Evolutionary conservation across 805 yeast species (phyloP).

Genomic region (Ogataea allantospora): DNA sequence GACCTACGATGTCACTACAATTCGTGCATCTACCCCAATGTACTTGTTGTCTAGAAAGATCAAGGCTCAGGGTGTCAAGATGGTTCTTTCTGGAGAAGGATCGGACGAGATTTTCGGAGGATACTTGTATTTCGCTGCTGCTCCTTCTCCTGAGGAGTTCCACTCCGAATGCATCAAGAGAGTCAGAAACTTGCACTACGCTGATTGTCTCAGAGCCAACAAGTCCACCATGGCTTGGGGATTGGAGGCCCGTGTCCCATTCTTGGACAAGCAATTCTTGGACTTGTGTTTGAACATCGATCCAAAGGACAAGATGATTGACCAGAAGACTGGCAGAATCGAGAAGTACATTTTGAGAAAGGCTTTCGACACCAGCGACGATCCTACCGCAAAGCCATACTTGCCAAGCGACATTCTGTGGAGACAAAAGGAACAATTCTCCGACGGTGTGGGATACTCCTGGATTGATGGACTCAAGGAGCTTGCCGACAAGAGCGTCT

Average conservation of each 20-base stretch:
- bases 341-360: slow-evolving; percentile 96
- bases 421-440: slow-evolving; percentile 99
- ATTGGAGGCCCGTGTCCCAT: slow-evolving; percentile 98
- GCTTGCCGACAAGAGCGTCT: slow-evolving; percentile 78
- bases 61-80: slow-evolving; percentile 99
- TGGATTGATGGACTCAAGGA: slow-evolving; percentile 99
- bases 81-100: slow-evolving; percentile 99
- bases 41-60: slow-evolving; percentile 92
- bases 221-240: slow-evolving; percentile 99
- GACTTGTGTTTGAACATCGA: slow-evolving; percentile 91
- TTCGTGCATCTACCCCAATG: slow-evolving; percentile 99
- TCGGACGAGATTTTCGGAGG: slow-evolving; percentile 99
- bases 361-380: slow-evolving; percentile 93
- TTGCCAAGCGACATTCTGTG: slow-evolving; percentile 95
- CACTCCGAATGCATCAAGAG: slow-evolving; percentile 93
- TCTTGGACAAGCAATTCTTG: slow-evolving; percentile 91
- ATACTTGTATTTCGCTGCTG: slow-evolving; percentile 93
- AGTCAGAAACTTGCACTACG: slow-evolving; percentile 94
- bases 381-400: slow-evolving; percentile 75
- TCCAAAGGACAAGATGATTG: slow-evolving; percentile 88
- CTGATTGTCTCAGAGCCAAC: slow-evolving; percentile 98
- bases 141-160: slow-evolving; percentile 91
- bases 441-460: slow-evolving; percentile 99
- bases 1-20: slow-evolving; percentile 97
- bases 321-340: slow-evolving; percentile 66